phyloP scores from a whole-genome alignment of 257 asterid genomes.

The Penstemon barbatus region DNA sequence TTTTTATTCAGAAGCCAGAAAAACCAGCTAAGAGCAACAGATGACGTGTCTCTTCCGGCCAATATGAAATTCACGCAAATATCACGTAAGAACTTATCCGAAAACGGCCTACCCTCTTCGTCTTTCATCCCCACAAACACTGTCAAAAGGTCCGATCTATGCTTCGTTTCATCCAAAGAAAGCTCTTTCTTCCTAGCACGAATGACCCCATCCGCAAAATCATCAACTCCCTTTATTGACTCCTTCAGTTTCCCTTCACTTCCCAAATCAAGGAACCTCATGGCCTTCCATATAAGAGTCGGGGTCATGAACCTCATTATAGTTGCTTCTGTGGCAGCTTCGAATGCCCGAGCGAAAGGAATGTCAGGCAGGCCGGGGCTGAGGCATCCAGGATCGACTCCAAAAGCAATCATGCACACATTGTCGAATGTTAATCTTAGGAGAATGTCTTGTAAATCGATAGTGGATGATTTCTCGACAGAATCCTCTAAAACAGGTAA shows the following conservation, averaged over 20 bases:
- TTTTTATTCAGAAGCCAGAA: slow-evolving; percentile 71
- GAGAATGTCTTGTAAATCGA: slow-evolving; percentile 77
- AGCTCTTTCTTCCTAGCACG: slow-evolving; percentile 70
- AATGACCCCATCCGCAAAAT: slow-evolving; percentile 72
- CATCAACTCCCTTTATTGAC: slow-evolving; percentile 62
- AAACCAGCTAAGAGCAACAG: slow-evolving; percentile 95
- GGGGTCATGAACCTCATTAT: slow-evolving; percentile 69
- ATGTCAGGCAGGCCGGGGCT: slow-evolving; percentile 71
- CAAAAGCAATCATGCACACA: slow-evolving; percentile 94
- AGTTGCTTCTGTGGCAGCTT: slow-evolving; percentile 86
- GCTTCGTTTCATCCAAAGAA: slow-evolving; percentile 20
- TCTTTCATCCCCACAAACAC: slow-evolving; percentile 74
- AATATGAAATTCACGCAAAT: slow-evolving; percentile 86
- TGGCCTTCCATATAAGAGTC: slow-evolving; percentile 68
- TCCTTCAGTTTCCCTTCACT: slow-evolving; percentile 55
- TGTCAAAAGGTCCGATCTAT: slow-evolving; percentile 70
- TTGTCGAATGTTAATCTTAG: slow-evolving; percentile 84
- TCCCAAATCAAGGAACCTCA: slow-evolving; percentile 62
- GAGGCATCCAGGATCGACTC: slow-evolving; percentile 90
- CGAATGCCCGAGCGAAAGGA: slow-evolving; percentile 82
- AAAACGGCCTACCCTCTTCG: slow-evolving; percentile 52
- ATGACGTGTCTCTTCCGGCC: slow-evolving; percentile 97
- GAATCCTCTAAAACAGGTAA: slow-evolving; percentile 72
- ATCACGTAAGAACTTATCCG: slow-evolving; percentile 69
- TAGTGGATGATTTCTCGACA: slow-evolving; percentile 16